Base-by-base conservation (phyloP, 495 filamentous ascomycete species). In the Tuber aestivum region DNA sequence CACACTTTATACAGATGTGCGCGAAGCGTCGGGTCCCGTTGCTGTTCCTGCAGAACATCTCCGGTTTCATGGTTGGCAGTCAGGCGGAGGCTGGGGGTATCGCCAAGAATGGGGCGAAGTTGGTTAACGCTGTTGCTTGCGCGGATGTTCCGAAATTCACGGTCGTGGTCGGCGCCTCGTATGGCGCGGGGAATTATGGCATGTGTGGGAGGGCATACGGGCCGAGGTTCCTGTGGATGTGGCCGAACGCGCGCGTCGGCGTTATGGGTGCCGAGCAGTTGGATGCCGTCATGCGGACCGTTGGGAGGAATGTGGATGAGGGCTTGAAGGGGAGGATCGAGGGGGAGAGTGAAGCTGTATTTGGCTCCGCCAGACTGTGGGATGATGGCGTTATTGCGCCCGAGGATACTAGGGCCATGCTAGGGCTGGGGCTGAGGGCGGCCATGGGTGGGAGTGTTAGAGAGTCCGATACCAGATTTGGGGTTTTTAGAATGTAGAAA, bases 1-100 rank as follows among this genome's bases (percentile, higher is more conserved):
- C 95, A 7, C 95, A 99, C 84, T 99, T 99, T 85, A 97, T 98
- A 83, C 93, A 99, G 84, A 90, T 99, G n/a, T 97, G 95, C 86
- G 89, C 90, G 10, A 93, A 98, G 84, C 91, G 96, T 71, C 88
- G 90, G 38, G 93, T 98, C 70, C 95, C 95, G 23, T 86, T 99
- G 0, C 86, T 99, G 42, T 99, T 99, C 84, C 85, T 99, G 50
- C 95, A 99, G 83, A 99, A 99, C 83, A 99, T 99, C 83, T 91
- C 89, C 10, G 95, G 95, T 40, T 99, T 99, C 87, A 99, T 99
- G 95, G 95, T 99, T 20, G 95, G 95, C 41, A 88, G 88, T 12
- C 94, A 97, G 80, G 95, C 95, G 6, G 95, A 99, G 84, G 91
- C 90, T 65, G 95, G 94, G 72, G 95, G 95, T 10, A 98, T 99